Evolutionary conservation across 2,329 filamentous ascomycete species (phyloP).

Genomic region (Monilinia vaccinii-corymbosi): DNA sequence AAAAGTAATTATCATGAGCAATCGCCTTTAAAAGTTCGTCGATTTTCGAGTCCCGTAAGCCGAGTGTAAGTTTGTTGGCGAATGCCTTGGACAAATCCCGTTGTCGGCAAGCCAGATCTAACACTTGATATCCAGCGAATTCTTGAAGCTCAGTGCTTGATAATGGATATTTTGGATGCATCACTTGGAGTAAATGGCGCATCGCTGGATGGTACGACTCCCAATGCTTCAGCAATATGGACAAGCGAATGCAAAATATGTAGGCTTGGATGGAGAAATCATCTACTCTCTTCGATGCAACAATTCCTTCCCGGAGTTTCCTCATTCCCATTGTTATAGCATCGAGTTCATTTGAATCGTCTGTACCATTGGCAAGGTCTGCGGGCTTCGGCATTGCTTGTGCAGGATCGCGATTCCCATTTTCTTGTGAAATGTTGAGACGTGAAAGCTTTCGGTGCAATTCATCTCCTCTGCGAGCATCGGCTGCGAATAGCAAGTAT

Average conservation of each 20-base stretch:
- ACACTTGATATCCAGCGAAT: constrained; percentile 68
- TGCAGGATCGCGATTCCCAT: constrained; percentile 19
- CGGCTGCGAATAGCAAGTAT: constrained; percentile 82
- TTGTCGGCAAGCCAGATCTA: constrained; percentile 83
- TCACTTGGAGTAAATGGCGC: constrained; percentile 61
- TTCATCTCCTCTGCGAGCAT: constrained; percentile 59
- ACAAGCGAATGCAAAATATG: constrained; percentile 80
- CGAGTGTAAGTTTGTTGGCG: constrained; percentile 51
- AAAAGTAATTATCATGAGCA: constrained; percentile 72
- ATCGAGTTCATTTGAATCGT: constrained; percentile 14
- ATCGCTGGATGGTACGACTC: constrained; percentile 88
- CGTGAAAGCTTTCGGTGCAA: constrained; percentile 68
- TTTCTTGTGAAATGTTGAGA: constrained; percentile 28
- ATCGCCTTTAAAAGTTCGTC: constrained; percentile 61
- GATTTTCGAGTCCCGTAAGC: constrained; percentile 57
- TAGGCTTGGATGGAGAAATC: constrained; percentile 82
- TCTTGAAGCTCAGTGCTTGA: constrained; percentile 67
- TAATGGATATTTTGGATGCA: constrained; percentile 62
- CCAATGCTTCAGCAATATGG: constrained; percentile 70
- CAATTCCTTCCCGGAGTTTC: constrained; percentile 84
- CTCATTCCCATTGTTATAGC: constrained; percentile 71
- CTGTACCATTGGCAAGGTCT: constrained; percentile 10
- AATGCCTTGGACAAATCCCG: constrained; percentile 67
- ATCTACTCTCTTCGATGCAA: constrained; percentile 67
- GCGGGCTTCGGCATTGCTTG: constrained; percentile 12